Conservation (phyloP, 176 grass and related monocot genomes). For the Carex kokanica region DNA sequence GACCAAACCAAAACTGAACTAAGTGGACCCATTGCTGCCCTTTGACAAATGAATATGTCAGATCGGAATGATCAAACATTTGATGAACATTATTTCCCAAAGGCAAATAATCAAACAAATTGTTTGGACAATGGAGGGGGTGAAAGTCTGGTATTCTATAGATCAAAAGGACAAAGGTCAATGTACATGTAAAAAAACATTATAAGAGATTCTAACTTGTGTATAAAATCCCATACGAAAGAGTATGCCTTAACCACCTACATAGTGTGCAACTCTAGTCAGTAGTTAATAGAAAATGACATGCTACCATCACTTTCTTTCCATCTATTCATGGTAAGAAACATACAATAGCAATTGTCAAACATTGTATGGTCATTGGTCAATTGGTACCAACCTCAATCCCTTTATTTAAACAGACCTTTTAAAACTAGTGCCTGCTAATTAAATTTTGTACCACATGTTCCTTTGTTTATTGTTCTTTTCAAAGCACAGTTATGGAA, state of each 20-base stretch:
- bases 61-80: neutral
- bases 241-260: neutral
- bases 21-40: neutral
- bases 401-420: neutral
- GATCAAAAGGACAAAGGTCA: neutral
- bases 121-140: neutral
- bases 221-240: slow-evolving; percentile 2
- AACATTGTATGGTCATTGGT: slow-evolving; percentile 23
- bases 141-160: neutral
- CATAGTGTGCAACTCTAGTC: neutral
- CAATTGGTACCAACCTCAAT: slow-evolving; percentile 20
- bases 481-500: neutral
- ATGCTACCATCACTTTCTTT: slow-evolving; percentile 9
- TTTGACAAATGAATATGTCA: neutral
- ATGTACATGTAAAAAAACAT: neutral
- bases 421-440: neutral
- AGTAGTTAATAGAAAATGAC: slow-evolving; percentile 27
- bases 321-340: neutral
- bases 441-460: neutral
- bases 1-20: too few species aligned
- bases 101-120: neutral
- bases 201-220: neutral
- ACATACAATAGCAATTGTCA: slow-evolving; percentile 18
- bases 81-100: neutral
- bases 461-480: slow-evolving; percentile 4